A percentile compares a stretch with the other conserved stretches of the same genome.
phyloP scores from a whole-genome alignment of 129 eudicot species.

The Ambrosia artemisiifolia region DNA sequence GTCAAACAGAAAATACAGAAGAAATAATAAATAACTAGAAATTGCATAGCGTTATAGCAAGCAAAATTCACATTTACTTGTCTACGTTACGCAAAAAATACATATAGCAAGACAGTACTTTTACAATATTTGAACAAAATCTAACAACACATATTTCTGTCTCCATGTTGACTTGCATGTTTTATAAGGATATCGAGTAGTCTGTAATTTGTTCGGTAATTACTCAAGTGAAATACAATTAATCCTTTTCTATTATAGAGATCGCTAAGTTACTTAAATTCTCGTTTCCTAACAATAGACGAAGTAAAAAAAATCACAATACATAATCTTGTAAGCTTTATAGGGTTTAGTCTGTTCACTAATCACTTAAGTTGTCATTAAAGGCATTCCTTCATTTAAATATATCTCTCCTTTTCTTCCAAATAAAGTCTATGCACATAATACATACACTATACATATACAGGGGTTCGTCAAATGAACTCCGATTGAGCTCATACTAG shows the following conservation, averaged over 20 bases:
- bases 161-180: neutral
- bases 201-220: neutral
- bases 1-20: slow-evolving; percentile 5
- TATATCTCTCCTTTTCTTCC: neutral
- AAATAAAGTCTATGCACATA: neutral
- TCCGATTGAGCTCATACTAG: no score
- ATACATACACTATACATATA: no score
- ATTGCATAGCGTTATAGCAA: neutral
- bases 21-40: neutral
- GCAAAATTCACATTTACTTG: neutral
- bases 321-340: neutral
- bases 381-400: neutral
- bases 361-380: neutral
- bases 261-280: neutral
- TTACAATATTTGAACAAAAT: neutral
- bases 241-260: neutral
- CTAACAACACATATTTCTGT: neutral
- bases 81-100: neutral
- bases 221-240: neutral
- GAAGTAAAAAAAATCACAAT: neutral
- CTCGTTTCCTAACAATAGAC: neutral
- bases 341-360: neutral
- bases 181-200: neutral
- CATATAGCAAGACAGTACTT: neutral
- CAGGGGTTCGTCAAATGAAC: no score